Conservation (phyloP, 352 stramenopile species). For the Aphanomyces euteiches region DNA sequence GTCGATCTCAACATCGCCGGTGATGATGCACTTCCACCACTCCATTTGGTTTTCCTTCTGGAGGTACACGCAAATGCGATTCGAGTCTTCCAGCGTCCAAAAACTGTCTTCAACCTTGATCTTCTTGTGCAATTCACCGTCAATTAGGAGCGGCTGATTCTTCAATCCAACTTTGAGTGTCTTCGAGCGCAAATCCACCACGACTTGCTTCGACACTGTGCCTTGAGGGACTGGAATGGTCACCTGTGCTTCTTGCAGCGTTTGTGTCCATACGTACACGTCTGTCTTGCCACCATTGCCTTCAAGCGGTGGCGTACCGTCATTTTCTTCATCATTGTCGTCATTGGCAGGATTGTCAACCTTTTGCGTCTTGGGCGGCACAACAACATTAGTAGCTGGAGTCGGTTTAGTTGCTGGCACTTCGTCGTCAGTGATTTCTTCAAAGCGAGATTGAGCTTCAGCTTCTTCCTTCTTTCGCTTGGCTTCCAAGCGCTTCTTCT, state of each 20-base stretch:
- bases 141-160: conserved; percentile 58
- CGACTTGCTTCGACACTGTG: conserved; percentile 91
- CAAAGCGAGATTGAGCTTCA: conserved; percentile 58
- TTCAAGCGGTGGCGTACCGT: conserved; percentile 38
- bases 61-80: conserved; percentile 90
- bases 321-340: conserved; percentile 49
- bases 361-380: conserved; percentile 35
- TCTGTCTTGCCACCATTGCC: conserved; percentile 90
- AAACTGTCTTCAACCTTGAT: conserved; percentile 98
- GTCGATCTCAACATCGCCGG: conserved; percentile 95
- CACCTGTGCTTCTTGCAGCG: conserved; percentile 93
- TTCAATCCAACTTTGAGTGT: conserved; percentile 90
- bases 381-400: conserved; percentile 16
- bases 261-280: conserved; percentile 98
- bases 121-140: conserved; percentile 92
- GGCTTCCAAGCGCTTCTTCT: conserved; percentile 54
- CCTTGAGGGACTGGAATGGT: conserved; percentile 89
- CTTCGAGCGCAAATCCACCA: conserved; percentile 88
- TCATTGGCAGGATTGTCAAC: conserved; percentile 30
- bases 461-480: conserved; percentile 53
- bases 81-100: conserved; percentile 95
- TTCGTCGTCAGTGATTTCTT: conserved; percentile 73
- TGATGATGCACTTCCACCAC: conserved; percentile 98
- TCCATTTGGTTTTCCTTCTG: conserved; percentile 99
- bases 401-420: neutral